Percentiles rank a stretch among this genome's conserved stretches.
Conservation (phyloP, 306 rosid species). For the Trifolium repens region DNA sequence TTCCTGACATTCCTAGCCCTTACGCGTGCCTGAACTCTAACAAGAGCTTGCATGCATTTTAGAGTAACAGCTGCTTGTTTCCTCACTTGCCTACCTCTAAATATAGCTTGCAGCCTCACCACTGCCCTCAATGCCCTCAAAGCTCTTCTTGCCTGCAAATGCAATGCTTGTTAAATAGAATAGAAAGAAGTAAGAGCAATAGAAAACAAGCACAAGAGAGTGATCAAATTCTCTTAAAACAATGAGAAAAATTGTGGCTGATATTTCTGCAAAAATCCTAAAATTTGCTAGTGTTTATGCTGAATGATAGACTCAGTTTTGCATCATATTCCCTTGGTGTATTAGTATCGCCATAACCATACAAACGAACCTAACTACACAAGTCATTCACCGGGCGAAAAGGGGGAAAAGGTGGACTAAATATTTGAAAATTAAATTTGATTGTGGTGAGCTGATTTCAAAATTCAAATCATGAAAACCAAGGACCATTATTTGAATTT, state of each 20-base stretch:
- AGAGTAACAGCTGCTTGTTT: slow-evolving; percentile 93
- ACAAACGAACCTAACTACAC: slow-evolving; percentile 6
- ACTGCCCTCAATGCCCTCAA: slow-evolving; percentile 84
- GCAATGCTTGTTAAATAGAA: neutral
- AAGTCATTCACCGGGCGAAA: neutral
- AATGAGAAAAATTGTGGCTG: neutral
- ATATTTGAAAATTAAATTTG: slow-evolving; percentile 21
- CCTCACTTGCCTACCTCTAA: slow-evolving; percentile 76
- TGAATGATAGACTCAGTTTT: neutral
- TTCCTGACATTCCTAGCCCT: slow-evolving; percentile 65
- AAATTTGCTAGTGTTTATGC: neutral
- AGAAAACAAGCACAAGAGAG: neutral
- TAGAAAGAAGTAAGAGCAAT: slow-evolving; percentile 6
- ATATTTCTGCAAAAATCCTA: neutral
- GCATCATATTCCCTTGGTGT: neutral
- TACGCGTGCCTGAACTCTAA: slow-evolving; percentile 75
- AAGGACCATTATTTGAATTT: neutral
- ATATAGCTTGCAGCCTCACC: slow-evolving; percentile 90
- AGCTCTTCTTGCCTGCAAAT: slow-evolving; percentile 77
- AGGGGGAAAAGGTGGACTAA: neutral
- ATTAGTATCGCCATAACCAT: neutral
- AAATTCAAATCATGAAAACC: slow-evolving; percentile 11
- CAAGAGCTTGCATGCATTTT: slow-evolving; percentile 96
- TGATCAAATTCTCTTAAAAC: slow-evolving; percentile 12
- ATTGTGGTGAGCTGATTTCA: neutral